Percentiles rank a stretch among this genome's conserved stretches.
phyloP scores from a whole-genome alignment of 345 rosid species.

The Heritiera littoralis region DNA sequence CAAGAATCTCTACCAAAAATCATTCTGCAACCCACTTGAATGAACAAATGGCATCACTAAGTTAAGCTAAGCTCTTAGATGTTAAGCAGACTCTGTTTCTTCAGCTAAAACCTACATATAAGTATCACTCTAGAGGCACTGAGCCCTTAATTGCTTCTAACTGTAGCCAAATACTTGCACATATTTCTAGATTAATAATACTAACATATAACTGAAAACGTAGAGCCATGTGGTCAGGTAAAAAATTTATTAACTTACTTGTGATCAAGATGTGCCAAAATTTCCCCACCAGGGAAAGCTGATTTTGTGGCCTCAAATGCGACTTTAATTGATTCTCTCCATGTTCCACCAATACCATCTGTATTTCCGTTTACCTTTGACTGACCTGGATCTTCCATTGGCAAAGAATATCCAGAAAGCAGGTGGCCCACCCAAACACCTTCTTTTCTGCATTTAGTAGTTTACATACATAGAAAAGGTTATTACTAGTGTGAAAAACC shows the following conservation, averaged over 20 bases:
- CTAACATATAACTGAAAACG: background rate
- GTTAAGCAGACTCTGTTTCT: background rate
- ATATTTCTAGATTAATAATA: background rate
- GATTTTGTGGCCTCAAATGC: slow-evolving; percentile 76
- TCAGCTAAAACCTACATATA: slow-evolving; percentile 1
- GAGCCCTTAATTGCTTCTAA: background rate
- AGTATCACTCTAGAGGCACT: background rate
- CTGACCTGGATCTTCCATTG: slow-evolving; percentile 73
- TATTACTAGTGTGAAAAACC: background rate
- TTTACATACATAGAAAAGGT: background rate
- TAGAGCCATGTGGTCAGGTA: background rate
- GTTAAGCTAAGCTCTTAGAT: background rate
- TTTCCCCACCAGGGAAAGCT: slow-evolving; percentile 82
- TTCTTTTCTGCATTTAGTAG: slow-evolving; percentile 52
- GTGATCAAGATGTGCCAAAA: slow-evolving; percentile 91
- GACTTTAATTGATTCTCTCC: slow-evolving; percentile 77
- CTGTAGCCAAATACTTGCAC: background rate
- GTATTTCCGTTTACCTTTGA: slow-evolving; percentile 37
- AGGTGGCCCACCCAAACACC: slow-evolving; percentile 89
- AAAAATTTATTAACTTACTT: slow-evolving; percentile 54
- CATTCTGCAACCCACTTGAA: background rate
- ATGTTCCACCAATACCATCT: slow-evolving; percentile 62
- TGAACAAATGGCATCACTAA: background rate
- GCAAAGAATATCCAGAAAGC: slow-evolving; percentile 82
- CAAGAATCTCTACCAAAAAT: background rate